These are phyloP conservation scores for Coleophoma crateriformis DNA, from an alignment of 2,329 filamentous ascomycete genomes.

Conservation along the genomic window DNA sequence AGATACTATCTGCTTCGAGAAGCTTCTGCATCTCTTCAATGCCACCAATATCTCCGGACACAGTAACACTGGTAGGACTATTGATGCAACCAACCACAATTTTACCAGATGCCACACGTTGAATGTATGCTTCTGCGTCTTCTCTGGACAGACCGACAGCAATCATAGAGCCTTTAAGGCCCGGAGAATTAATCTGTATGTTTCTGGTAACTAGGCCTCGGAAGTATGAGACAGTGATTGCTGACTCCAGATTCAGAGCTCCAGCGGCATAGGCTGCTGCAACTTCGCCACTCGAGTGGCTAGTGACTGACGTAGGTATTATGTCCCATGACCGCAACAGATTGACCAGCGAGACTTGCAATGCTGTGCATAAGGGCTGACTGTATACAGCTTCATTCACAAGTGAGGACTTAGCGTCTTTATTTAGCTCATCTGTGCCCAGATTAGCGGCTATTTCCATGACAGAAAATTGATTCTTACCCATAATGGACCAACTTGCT, in stretches of 20 bases:
- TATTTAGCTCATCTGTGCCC: slow-evolving; percentile 26
- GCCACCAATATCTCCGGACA: slow-evolving; percentile 23
- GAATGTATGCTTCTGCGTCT: slow-evolving; percentile 19
- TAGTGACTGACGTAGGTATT: slow-evolving; percentile 14
- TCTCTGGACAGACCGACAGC: slow-evolving; percentile 29
- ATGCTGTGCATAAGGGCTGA: slow-evolving; percentile 17
- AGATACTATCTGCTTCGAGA: slow-evolving; percentile 23
- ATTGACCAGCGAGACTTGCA: slow-evolving; percentile 24
- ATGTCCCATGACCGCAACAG: slow-evolving; percentile 15
- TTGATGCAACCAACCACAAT: slow-evolving; percentile 28
- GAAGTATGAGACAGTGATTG: slow-evolving; percentile 17
- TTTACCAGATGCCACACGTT: neutral
- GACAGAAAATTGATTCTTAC: neutral
- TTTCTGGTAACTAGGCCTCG: slow-evolving; percentile 9
- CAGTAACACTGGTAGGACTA: slow-evolving; percentile 30
- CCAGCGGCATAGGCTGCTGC: slow-evolving; percentile 30
- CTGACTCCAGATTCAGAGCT: slow-evolving; percentile 11
- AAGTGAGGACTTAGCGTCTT: slow-evolving; percentile 17
- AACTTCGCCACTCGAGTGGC: slow-evolving; percentile 27
- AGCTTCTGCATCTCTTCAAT: slow-evolving; percentile 5
- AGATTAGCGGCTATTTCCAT: slow-evolving; percentile 1
- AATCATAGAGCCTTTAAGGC: slow-evolving; percentile 37
- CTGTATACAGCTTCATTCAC: slow-evolving; percentile 14
- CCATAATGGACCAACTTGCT: neutral
- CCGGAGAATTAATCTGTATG: slow-evolving; percentile 2